Base-by-base conservation (phyloP, 495 filamentous ascomycete genomes). In the Cercophora sp. region DNA sequence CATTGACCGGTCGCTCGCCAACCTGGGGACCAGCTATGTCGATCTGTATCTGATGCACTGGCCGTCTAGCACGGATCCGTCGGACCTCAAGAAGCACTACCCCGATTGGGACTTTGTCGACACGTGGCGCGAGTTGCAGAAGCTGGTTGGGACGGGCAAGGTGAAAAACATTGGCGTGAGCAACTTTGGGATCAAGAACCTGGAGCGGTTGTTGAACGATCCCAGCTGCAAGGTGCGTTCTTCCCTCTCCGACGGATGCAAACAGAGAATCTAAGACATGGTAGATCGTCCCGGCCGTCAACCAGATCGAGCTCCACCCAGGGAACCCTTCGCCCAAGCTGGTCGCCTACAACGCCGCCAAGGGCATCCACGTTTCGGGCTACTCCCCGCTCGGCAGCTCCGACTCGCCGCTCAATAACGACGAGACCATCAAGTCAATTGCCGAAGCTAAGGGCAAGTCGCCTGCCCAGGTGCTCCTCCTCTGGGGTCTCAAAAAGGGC, bases 231-330 rank as follows among this genome's bases (percentile, higher is more conserved):
- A 73, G 65, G 71, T 72, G 57, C 6, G 19, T 40, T 10, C 27
- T 10, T 15, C 22, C 3, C 16, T 26, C 29, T 20, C 8, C 27
- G 11, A 24, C 20, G n/a, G 9, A 32, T 32, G 13, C 45, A 34
- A 23, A 23, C 8, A 10, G 9, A 10, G 5, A 16, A 19, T 44
- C 77, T 80, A 48, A 76, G 52, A 8, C 15, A 32, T 25, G 32
- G 55, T 67, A 81, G 79, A 85, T 83, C 58, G 76, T 86, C 42
- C 91, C 91, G 11, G 85, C 87, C 8, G 89, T 91, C 56, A 94
- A 95, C 79, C 89, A 96, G 75, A 85, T 95, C 64, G 91, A 96
- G 70, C 72, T 91, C n/a, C 89, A 94, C 72, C 89, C 89, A 31
- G 82, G 85, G 70, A 84, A 85, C 71, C 87, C 84, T 6, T 86